A percentile compares a stretch with the other conserved stretches of the same genome.
phyloP scores from a whole-genome alignment of 2,329 filamentous ascomycete species.

The Penicillium rolfsii region DNA sequence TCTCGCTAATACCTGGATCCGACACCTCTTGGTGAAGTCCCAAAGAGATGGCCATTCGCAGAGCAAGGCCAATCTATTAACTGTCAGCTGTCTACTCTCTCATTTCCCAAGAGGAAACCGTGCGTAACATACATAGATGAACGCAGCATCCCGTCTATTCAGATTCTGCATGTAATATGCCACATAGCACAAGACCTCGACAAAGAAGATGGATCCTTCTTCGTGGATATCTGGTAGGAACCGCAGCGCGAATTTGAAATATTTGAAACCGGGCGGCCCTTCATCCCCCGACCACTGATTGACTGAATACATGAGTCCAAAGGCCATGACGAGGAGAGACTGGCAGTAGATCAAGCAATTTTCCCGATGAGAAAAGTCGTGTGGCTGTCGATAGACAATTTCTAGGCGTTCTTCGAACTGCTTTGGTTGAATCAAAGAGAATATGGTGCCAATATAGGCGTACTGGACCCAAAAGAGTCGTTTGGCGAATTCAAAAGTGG shows the following conservation, averaged over 20 bases:
- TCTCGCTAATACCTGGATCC: conserved; percentile 44
- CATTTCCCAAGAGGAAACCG: too few relatives aligned
- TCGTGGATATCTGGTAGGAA: conserved; percentile 61
- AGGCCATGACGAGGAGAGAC: conserved; percentile 57
- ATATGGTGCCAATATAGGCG: conserved; percentile 61
- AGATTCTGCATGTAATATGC: conserved; percentile 63
- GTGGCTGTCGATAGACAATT: conserved; percentile 49
- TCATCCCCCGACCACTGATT: conserved; percentile 59
- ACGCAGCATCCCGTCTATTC: conserved; percentile 59
- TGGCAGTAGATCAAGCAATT: conserved; percentile 57
- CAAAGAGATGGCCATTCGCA: conserved; percentile 61
- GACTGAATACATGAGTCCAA: conserved; percentile 61
- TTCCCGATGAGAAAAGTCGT: conserved; percentile 50
- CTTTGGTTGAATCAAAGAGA: conserved; percentile 55
- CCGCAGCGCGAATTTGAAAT: conserved; percentile 56
- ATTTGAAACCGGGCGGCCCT: conserved; percentile 60
- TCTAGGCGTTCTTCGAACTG: conserved; percentile 53
- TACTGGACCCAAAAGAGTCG: conserved; percentile 58
- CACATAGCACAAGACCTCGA: conserved; percentile 59
- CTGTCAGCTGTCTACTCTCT: conserved; percentile 9
- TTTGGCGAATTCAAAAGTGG: conserved; percentile 56
- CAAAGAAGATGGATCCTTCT: conserved; percentile 58
- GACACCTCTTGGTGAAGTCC: conserved; percentile 60
- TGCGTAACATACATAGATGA: conserved; percentile 49
- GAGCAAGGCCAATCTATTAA: conserved; percentile 53